Percentiles rank a stretch among this genome's conserved stretches.
phyloP scores from a whole-genome alignment of 768 basidiomycete genomes.

The Tremella fuciformis region DNA sequence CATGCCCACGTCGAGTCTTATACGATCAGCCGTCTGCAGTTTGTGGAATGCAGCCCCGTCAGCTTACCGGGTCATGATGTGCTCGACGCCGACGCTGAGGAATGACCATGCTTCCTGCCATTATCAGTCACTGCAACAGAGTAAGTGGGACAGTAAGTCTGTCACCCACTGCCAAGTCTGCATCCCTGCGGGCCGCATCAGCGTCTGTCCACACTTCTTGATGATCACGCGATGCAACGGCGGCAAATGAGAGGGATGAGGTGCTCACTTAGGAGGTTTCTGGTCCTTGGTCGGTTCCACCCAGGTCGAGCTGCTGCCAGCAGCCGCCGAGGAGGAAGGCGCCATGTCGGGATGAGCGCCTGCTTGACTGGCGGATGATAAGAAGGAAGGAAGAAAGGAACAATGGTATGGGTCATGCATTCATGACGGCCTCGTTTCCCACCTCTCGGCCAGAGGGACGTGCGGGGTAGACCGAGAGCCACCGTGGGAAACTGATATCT shows the following conservation, averaged over 20 bases:
- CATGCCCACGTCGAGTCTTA: constrained; percentile 51
- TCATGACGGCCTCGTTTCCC: background rate
- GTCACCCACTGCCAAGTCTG: constrained; percentile 30
- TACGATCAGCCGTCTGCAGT: background rate
- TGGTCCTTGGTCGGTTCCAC: constrained; percentile 44
- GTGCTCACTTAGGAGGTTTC: constrained; percentile 42
- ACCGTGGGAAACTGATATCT: background rate
- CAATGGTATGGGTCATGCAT: background rate
- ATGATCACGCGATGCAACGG: background rate
- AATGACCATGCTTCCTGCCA: constrained; percentile 49
- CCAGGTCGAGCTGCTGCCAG: constrained; percentile 20
- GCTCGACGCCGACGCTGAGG: constrained; percentile 57
- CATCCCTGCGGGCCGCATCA: constrained; percentile 26
- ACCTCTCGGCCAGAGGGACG: background rate
- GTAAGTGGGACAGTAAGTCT: background rate
- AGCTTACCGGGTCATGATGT: constrained; percentile 52
- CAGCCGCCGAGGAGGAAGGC: constrained; percentile 10
- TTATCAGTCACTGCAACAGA: constrained; percentile 3
- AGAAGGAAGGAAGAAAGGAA: constrained; percentile 1
- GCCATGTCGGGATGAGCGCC: constrained; percentile 8
- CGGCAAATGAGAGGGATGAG: background rate
- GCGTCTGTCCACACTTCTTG: background rate
- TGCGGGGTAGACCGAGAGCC: constrained; percentile 2
- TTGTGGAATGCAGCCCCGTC: background rate
- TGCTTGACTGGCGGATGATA: background rate